Percentiles rank a stretch among this genome's conserved stretches.
phyloP scores from a whole-genome alignment of 768 basidiomycete species.

The Neoboletus magnificus region DNA sequence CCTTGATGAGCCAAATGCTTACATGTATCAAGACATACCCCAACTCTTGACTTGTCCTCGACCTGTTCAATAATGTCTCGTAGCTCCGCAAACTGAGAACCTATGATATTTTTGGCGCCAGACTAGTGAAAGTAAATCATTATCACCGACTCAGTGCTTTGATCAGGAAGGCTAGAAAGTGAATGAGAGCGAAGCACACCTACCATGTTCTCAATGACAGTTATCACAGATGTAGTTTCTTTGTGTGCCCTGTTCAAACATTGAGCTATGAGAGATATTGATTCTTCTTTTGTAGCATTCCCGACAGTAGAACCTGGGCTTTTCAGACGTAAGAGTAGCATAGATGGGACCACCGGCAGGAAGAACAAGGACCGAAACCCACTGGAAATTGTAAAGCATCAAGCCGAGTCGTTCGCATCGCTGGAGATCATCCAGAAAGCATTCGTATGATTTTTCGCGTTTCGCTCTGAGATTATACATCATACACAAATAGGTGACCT shows the following conservation, averaged over 20 bases:
- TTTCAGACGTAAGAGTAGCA: constrained; percentile 1
- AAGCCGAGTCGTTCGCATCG: constrained; percentile 77
- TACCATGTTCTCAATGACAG: constrained; percentile 85
- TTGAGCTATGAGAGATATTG: constrained; percentile 62
- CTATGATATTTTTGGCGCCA: constrained; percentile 76
- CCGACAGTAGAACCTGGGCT: constrained; percentile 87
- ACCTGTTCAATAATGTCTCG: constrained; percentile 66
- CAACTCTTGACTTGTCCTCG: constrained; percentile 69
- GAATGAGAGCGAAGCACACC: not conserved
- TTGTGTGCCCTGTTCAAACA: constrained; percentile 73
- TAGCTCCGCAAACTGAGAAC: constrained; percentile 66
- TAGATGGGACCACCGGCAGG: not conserved
- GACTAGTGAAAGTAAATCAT: constrained; percentile 43
- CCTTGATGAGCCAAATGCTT: constrained; percentile 9
- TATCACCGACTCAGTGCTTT: not conserved
- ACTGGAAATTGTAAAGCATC: constrained; percentile 83
- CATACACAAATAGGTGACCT: not conserved
- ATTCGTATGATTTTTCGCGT: constrained; percentile 67
- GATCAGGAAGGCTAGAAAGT: not conserved
- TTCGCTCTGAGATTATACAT: constrained; percentile 44
- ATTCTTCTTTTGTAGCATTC: constrained; percentile 53
- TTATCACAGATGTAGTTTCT: constrained; percentile 53
- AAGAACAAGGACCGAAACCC: constrained; percentile 25
- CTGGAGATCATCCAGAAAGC: constrained; percentile 79
- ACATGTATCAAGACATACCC: constrained; percentile 88